These are phyloP conservation scores for Fusarium succisae DNA, from an alignment of 2,329 filamentous ascomycete genomes.

Conservation along the genomic window DNA sequence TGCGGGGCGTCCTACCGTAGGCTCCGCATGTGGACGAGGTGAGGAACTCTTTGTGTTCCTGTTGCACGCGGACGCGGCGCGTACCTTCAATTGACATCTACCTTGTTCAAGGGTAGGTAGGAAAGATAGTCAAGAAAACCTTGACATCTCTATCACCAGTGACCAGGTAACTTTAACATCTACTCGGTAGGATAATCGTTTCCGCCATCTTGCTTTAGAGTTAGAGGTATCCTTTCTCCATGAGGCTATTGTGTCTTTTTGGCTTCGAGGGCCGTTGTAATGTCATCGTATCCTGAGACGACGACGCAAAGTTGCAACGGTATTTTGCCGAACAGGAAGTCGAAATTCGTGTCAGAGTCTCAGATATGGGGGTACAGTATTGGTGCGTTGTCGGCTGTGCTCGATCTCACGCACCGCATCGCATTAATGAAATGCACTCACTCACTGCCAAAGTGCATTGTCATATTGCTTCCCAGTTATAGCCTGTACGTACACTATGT, in stretches of 20 bases:
- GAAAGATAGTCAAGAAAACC: background rate
- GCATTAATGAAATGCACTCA: constrained; percentile 8
- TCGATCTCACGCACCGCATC: constrained; percentile 24
- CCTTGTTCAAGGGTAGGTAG: background rate
- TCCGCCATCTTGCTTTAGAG: background rate
- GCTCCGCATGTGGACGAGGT: constrained; percentile 16
- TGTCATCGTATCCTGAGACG: constrained; percentile 2
- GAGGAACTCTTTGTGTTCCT: constrained; percentile 11
- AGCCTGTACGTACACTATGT: background rate
- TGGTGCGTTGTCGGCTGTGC: constrained; percentile 31
- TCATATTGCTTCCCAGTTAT: constrained; percentile 28
- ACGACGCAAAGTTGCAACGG: background rate
- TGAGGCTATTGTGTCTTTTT: background rate
- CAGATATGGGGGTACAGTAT: background rate
- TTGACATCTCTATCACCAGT: background rate
- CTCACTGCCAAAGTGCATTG: background rate
- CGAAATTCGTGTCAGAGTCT: constrained; percentile 10
- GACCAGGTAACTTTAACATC: background rate
- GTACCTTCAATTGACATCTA: constrained; percentile 27
- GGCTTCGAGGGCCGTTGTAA: background rate
- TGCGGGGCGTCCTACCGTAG: constrained; percentile 32
- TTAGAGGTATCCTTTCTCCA: background rate
- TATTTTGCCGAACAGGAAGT: background rate
- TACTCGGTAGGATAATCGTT: background rate
- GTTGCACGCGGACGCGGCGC: constrained; percentile 29